Conservation (phyloP, 2,329 filamentous ascomycete genomes). For the Aspergillus terreus region DNA sequence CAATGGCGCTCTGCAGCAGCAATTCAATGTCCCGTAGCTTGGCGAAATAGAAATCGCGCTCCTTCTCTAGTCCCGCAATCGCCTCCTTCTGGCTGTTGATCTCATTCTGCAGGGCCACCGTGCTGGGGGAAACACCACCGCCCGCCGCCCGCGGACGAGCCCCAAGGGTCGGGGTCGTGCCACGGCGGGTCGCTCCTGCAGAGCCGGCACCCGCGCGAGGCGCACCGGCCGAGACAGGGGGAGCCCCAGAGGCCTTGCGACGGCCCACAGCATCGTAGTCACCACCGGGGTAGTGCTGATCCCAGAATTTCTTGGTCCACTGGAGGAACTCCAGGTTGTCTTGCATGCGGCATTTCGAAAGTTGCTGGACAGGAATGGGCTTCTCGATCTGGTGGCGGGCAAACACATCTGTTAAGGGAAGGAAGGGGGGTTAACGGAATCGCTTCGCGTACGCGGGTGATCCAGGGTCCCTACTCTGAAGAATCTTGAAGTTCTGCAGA, state of each 20-base stretch:
- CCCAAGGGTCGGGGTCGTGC: conserved; percentile 60
- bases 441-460: not conserved
- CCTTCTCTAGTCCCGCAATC: conserved; percentile 88
- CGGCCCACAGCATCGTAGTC: conserved; percentile 89
- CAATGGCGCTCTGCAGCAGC: conserved; percentile 85
- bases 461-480: conserved; percentile 70
- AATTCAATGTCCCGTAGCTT: conserved; percentile 97
- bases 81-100: conserved; percentile 90
- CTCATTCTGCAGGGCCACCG: conserved; percentile 75
- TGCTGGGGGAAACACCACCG: conserved; percentile 46
- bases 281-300: conserved; percentile 94
- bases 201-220: conserved; percentile 48
- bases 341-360: conserved; percentile 99
- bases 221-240: conserved; percentile 44
- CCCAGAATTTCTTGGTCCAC: conserved; percentile 96
- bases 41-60: conserved; percentile 98
- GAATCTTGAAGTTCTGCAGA: conserved; percentile 95
- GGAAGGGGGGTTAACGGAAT: conserved; percentile 1
- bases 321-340: conserved; percentile 99
- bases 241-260: conserved; percentile 70
- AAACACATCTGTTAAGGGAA: conserved; percentile 60
- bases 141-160: conserved; percentile 44
- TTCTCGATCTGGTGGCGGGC: conserved; percentile 84
- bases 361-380: conserved; percentile 78
- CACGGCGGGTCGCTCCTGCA: conserved; percentile 49